Percentiles rank a stretch among this genome's conserved stretches.
phyloP scores from a whole-genome alignment of 257 asterid genomes.

The Solanum virginianum region DNA sequence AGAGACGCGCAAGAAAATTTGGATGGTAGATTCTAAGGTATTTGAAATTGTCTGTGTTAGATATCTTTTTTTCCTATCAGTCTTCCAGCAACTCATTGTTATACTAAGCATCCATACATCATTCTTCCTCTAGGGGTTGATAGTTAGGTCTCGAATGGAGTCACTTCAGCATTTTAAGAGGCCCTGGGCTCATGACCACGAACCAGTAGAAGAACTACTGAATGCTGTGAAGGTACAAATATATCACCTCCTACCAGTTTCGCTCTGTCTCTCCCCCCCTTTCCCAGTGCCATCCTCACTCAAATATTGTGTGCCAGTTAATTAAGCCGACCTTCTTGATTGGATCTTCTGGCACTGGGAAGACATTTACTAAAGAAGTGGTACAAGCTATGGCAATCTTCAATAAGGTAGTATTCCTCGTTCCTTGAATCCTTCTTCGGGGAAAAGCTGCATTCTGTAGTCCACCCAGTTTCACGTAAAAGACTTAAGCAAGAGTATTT shows the following conservation, averaged over 20 bases:
- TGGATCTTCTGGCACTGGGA: constrained; percentile 92
- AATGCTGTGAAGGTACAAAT: constrained; percentile 69
- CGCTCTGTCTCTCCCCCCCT: background rate
- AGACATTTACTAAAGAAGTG: constrained; percentile 78
- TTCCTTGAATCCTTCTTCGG: background rate
- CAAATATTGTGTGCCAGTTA: constrained; percentile 26
- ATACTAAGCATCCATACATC: background rate
- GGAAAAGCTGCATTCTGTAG: background rate
- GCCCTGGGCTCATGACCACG: constrained; percentile 88
- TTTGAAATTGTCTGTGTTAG: background rate
- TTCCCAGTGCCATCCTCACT: background rate
- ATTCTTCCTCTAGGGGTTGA: constrained; percentile 44
- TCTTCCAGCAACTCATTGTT: background rate
- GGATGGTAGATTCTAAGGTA: constrained; percentile 64
- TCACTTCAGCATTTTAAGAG: constrained; percentile 77
- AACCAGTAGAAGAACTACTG: constrained; percentile 40
- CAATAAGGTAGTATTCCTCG: constrained; percentile 38
- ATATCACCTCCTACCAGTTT: background rate
- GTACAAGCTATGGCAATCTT: constrained; percentile 59
- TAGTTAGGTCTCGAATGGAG: constrained; percentile 54
- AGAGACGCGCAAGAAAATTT: constrained; percentile 73
- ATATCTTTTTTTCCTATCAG: background rate
- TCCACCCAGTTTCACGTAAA: background rate
- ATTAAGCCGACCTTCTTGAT: constrained; percentile 78
- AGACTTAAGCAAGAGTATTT: background rate